Evolutionary conservation across 345 rosid genomes (phyloP).

Genomic region (Psidium guajava): DNA sequence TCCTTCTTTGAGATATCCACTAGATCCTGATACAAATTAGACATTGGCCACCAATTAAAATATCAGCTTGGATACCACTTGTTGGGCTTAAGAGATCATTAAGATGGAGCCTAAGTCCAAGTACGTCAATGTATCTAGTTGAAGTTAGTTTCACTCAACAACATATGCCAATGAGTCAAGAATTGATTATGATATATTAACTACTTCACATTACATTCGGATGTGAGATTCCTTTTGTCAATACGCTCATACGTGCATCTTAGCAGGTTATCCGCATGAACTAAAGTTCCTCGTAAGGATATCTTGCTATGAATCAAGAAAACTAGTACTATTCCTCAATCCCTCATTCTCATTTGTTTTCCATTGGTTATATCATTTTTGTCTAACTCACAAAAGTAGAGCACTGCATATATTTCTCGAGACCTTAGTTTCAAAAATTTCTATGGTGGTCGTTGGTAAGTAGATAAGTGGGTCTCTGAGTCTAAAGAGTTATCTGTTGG

Average conservation of each 20-base stretch:
- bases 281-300: background rate
- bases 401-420: background rate
- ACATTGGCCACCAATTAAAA: background rate
- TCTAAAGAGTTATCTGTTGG: background rate
- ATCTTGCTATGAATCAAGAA: background rate
- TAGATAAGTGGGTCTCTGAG: background rate
- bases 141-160: background rate
- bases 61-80: background rate
- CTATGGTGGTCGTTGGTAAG: background rate
- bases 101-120: background rate
- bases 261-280: background rate
- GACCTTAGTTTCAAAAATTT: background rate
- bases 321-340: background rate
- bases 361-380: background rate
- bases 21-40: background rate
- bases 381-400: background rate
- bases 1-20: background rate
- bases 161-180: background rate
- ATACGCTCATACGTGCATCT: background rate
- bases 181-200: accelerated
- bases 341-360: background rate
- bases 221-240: background rate
- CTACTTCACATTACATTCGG: background rate
- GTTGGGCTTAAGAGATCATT: background rate
- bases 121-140: background rate